Evolutionary conservation across 2,329 filamentous ascomycete species (phyloP).

Genomic region (Chaetoscypha palmicola): DNA sequence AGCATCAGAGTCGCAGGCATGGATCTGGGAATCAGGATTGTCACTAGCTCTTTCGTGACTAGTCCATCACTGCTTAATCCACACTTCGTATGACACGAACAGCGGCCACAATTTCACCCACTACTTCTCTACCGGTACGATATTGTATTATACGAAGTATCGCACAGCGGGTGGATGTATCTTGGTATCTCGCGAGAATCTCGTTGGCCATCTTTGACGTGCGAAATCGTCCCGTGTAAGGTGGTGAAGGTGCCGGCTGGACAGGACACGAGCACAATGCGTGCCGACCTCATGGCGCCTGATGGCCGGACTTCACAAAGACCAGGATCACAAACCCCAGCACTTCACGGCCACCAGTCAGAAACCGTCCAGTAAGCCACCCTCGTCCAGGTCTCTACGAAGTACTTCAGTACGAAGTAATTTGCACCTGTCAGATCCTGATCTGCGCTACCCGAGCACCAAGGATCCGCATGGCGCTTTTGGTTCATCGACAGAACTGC

Average conservation of each 20-base stretch:
- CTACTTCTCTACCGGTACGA: no score
- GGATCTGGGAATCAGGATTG: no score
- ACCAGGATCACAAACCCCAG: background rate
- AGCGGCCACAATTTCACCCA: no score
- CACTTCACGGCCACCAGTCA: slow-evolving; percentile 14
- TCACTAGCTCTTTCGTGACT: no score
- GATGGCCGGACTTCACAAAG: background rate
- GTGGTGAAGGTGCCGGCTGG: background rate
- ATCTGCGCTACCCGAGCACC: slow-evolving; percentile 28
- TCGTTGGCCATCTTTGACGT: no score
- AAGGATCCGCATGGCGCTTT: slow-evolving; percentile 29
- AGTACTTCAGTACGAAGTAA: no score
- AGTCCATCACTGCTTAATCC: no score
- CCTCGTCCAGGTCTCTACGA: slow-evolving; percentile 11
- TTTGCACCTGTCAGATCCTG: slow-evolving; percentile 25
- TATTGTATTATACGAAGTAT: no score
- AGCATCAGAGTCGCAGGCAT: no score
- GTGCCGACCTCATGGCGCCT: slow-evolving; percentile 9
- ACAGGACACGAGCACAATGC: slow-evolving; percentile 5
- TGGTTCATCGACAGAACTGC: slow-evolving; percentile 23
- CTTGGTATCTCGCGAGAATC: no score
- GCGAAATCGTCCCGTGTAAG: background rate
- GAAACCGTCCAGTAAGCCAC: slow-evolving; percentile 5
- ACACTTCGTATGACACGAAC: no score
- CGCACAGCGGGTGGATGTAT: no score